Base-by-base conservation (phyloP, 306 rosid species). In the Arachis stenosperma region DNA sequence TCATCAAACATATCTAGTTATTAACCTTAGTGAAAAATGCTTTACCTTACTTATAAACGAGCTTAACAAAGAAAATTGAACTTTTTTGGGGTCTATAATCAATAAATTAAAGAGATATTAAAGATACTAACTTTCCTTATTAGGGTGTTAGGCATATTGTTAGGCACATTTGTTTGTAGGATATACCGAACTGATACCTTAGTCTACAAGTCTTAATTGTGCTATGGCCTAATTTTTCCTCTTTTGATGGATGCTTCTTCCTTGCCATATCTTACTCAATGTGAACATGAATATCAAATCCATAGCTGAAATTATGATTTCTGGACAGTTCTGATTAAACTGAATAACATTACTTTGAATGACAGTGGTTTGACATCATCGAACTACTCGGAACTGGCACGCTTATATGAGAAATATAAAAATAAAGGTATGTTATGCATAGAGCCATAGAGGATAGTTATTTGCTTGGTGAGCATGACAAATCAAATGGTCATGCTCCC, bases 351-450 rank as follows among this genome's bases (percentile, higher is more conserved):
- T 80, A 59, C 47, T 86, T 72, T 75, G 60, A 63, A 75, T 83
- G 47, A 8, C 96, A 95, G 99, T 77, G 99, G 98, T 50, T 81
- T 95, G 83, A 87, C 99, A 13, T 75, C 97, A 73, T 83, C 89
- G 53, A 95, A 95, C 75, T 95, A 95, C 92, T 86, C 98, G 8
- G 99, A 95, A 70, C 84, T 95, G 72, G 79, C 98, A 5, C 96
- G 84, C 81, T 27, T 95, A 74, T 90, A 95, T 58, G 97, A 92
- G 44, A 95, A 91, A 64, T 95, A 88, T 73, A 95, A 91, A 77
- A 22, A 85, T 73, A 88, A 86, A 92, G 99, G 99, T 92, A 88
- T 58, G 79, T 17, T 59, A 17, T 9, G 17, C 3, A 51, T 44
- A 60, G 78, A 74, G 29, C 63, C 3, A 51, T 44, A 60, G 80